Evolutionary conservation across 129 eudicot genomes (phyloP).

Genomic region (Escallonia rubra): DNA sequence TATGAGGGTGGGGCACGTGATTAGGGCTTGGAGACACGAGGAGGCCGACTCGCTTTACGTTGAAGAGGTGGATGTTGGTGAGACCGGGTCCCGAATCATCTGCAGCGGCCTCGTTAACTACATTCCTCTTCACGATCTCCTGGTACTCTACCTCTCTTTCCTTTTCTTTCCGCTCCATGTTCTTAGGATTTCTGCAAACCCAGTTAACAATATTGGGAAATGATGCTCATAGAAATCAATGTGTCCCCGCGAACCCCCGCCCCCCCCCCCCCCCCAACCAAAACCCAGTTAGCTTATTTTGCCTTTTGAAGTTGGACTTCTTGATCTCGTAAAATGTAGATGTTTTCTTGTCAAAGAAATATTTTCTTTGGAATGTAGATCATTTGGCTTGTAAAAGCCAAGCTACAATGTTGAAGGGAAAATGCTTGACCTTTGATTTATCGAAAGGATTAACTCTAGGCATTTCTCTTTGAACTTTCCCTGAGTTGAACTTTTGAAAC

Average conservation of each 20-base stretch:
- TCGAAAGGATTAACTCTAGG: background rate
- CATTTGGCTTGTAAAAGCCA: too few species aligned
- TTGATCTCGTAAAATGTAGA: too few species aligned
- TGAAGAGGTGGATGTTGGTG: constrained; percentile 90
- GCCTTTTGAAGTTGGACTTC: too few species aligned
- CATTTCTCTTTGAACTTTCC: background rate
- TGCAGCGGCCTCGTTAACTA: constrained; percentile 94
- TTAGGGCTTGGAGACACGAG: constrained; percentile 81
- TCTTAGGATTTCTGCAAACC: too few species aligned
- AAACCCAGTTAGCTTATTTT: too few species aligned
- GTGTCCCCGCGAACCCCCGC: too few species aligned
- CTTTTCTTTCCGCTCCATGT: background rate
- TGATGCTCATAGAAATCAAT: too few species aligned
- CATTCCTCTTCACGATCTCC: constrained; percentile 61
- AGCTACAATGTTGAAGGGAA: too few species aligned
- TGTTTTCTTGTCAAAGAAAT: background rate
- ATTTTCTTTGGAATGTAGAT: background rate
- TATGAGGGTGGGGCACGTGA: constrained; percentile 67
- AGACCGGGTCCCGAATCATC: constrained; percentile 72
- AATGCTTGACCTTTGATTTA: background rate
- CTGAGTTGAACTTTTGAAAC: background rate
- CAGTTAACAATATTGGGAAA: too few species aligned
- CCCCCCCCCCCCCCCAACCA: too few species aligned
- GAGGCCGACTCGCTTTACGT: constrained; percentile 92
- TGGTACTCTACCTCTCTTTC: constrained; percentile 21